A percentile compares a stretch with the other conserved stretches of the same genome.
phyloP scores from a whole-genome alignment of 1,284 basidiomycete species.

The Mycosarcoma mackinlayi region DNA sequence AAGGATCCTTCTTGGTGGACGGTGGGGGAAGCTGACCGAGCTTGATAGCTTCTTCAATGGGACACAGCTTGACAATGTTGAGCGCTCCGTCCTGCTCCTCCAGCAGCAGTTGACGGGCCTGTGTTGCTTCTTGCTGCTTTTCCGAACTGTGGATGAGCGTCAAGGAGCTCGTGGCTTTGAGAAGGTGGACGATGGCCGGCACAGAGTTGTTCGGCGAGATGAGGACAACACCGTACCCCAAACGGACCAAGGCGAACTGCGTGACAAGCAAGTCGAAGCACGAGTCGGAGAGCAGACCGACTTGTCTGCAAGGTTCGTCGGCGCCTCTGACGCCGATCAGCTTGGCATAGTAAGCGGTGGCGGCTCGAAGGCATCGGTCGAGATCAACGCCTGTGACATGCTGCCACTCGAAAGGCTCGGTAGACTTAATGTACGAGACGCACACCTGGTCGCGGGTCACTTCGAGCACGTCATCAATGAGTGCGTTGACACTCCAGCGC shows the following conservation, averaged over 20 bases:
- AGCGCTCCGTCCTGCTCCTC: slow-evolving; percentile 4
- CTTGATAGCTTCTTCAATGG: slow-evolving; percentile 4
- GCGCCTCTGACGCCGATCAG: slow-evolving; percentile 13
- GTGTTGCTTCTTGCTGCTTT: slow-evolving; percentile 5
- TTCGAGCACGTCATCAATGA: slow-evolving; percentile 28
- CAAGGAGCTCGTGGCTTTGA: slow-evolving; percentile 22
- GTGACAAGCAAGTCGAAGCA: slow-evolving; percentile 29
- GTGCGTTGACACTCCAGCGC: slow-evolving; percentile 27
- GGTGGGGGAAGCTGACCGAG: slow-evolving; percentile 13
- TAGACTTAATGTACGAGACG: slow-evolving; percentile 31
- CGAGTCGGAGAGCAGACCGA: slow-evolving; percentile 26
- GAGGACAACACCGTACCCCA: slow-evolving; percentile 38
- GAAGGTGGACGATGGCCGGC: slow-evolving; percentile 37
- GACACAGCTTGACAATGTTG: slow-evolving; percentile 3
- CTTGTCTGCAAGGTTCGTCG: slow-evolving; percentile 15
- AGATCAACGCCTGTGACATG: slow-evolving; percentile 21
- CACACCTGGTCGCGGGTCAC: slow-evolving; percentile 3
- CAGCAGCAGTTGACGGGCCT: slow-evolving; percentile 3
- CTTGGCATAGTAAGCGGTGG: slow-evolving; percentile 34
- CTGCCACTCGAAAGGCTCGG: slow-evolving; percentile 40
- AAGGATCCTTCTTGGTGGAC: slow-evolving; percentile 10
- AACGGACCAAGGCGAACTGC: slow-evolving; percentile 33
- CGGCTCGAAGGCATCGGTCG: slow-evolving; percentile 29
- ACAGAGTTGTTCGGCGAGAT: slow-evolving; percentile 54
- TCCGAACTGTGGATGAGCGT: slow-evolving; percentile 11